A percentile compares a stretch with the other conserved stretches of the same genome.
Conservation (phyloP, 306 rosid species). For the Arachis stenosperma region DNA sequence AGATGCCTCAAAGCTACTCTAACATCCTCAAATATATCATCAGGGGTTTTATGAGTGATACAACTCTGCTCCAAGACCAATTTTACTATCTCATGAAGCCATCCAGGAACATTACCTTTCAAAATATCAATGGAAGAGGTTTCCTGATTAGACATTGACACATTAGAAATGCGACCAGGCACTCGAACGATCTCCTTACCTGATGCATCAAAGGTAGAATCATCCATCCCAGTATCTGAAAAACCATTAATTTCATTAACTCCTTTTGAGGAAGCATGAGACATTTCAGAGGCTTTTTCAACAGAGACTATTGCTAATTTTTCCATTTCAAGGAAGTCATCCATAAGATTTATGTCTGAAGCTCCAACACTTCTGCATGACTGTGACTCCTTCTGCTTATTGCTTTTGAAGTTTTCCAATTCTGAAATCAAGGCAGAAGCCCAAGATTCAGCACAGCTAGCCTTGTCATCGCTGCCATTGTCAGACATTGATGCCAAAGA, state of each 20-base stretch:
- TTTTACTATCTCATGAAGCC: conserved; percentile 65
- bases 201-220: conserved; percentile 41
- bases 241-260: conserved; percentile 44
- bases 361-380: conserved; percentile 57
- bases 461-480: conserved; percentile 79
- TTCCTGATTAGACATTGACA: conserved; percentile 46
- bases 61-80: conserved; percentile 58
- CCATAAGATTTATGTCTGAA: conserved; percentile 84
- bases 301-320: conserved; percentile 74
- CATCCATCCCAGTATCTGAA: conserved; percentile 44
- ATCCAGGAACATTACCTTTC: conserved; percentile 51
- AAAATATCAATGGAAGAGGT: conserved; percentile 38
- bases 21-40: conserved; percentile 56
- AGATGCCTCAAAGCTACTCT: conserved; percentile 51
- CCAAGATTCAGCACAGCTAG: conserved; percentile 78
- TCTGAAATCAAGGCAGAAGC: conserved; percentile 81
- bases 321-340: conserved; percentile 95
- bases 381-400: conserved; percentile 53
- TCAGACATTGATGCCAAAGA: conserved; percentile 71
- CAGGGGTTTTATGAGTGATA: conserved; percentile 49
- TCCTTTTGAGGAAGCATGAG: conserved; percentile 48
- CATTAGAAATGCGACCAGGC: conserved; percentile 45
- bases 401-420: conserved; percentile 64
- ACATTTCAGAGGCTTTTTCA: conserved; percentile 47
- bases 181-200: conserved; percentile 51